A percentile compares a stretch with the other conserved stretches of the same genome.
Evolutionary conservation across 1,284 basidiomycete species (phyloP).

Genomic region (Tilletia walkeri): DNA sequence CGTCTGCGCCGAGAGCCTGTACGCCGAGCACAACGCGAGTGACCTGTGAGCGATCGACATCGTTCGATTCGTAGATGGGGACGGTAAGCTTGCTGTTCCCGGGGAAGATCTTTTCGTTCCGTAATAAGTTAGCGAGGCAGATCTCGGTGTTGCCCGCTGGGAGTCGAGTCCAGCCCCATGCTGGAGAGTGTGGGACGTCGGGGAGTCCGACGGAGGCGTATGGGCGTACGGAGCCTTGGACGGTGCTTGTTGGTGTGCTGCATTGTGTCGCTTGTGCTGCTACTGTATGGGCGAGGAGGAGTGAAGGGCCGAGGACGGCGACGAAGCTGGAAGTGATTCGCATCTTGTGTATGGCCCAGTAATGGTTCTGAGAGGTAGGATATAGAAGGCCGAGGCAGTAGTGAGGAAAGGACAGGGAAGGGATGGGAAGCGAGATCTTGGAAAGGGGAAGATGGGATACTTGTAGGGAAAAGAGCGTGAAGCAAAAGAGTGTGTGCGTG

Average conservation of each 20-base stretch:
- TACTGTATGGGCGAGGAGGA: background rate
- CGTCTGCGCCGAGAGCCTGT: conserved; percentile 5
- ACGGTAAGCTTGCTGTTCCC: background rate
- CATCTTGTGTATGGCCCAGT: background rate
- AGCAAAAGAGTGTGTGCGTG: background rate
- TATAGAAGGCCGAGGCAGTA: background rate
- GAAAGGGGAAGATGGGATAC: background rate
- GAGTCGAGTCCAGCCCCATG: conserved; percentile 5
- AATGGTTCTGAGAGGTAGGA: too few species aligned
- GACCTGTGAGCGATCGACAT: background rate
- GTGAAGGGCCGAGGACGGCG: background rate
- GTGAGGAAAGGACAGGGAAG: background rate
- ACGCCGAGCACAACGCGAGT: conserved; percentile 8
- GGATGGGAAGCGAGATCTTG: background rate
- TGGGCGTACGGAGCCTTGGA: conserved; percentile 2
- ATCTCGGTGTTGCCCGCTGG: conserved; percentile 8
- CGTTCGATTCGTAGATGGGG: conserved; percentile 10
- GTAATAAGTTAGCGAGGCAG: conserved; percentile 2
- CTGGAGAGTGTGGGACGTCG: background rate
- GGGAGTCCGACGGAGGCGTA: background rate
- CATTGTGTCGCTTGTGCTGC: background rate
- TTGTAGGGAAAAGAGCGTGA: background rate
- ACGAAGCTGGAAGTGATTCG: background rate
- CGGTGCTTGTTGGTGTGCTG: background rate
- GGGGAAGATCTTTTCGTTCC: background rate